Conservation (phyloP, 208 protist genomes). For the Wallacemonas rigidus region DNA sequence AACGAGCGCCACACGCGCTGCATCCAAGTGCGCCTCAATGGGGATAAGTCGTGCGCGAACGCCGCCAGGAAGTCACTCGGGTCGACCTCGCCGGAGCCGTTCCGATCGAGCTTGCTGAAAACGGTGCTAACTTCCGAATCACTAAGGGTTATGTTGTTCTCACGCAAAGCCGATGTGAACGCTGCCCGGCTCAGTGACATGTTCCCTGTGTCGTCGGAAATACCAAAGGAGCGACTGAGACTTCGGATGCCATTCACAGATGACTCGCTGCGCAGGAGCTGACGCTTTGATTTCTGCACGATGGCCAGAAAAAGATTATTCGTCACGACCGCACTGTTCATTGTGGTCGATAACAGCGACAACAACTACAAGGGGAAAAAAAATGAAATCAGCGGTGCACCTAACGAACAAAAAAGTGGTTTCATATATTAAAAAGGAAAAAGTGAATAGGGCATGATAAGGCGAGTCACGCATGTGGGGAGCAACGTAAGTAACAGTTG, state of each 20-base stretch:
- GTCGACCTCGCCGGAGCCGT: constrained; percentile 52
- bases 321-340: constrained; percentile 39
- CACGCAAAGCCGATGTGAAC: constrained; percentile 42
- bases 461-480: too few relatives aligned
- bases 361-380: background rate
- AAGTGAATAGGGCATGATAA: too few relatives aligned
- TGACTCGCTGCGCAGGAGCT: constrained; percentile 44
- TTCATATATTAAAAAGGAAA: too few relatives aligned
- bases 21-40: constrained; percentile 62
- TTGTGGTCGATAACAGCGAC: background rate
- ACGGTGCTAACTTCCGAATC: constrained; percentile 60
- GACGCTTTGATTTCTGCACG: constrained; percentile 57
- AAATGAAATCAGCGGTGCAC: background rate
- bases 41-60: constrained; percentile 50
- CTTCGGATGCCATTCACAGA: constrained; percentile 75
- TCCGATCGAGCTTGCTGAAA: constrained; percentile 61
- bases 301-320: constrained; percentile 39
- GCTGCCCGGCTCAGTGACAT: constrained; percentile 30
- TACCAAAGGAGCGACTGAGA: constrained; percentile 69
- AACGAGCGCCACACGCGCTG: constrained; percentile 64
- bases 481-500: too few relatives aligned
- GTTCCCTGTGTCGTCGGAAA: constrained; percentile 66
- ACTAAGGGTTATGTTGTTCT: constrained; percentile 50
- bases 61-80: constrained; percentile 74
- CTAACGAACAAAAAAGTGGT: background rate